Percentiles rank a stretch among this genome's conserved stretches.
These are phyloP conservation scores for Dovyalis caffra DNA, from an alignment of 345 rosid species.

Conservation along the genomic window DNA sequence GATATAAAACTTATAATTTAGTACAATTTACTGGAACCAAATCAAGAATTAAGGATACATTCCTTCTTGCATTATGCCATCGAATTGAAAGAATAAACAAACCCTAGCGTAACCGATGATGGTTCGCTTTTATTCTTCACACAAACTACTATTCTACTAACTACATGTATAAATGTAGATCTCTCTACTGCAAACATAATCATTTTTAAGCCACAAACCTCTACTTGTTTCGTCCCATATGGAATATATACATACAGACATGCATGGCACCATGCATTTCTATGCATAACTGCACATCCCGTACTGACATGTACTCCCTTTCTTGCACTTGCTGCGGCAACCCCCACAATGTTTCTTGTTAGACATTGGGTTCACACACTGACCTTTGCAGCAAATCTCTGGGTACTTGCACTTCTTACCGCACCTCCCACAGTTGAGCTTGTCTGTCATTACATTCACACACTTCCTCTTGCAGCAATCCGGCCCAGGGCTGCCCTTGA, in stretches of 20 bases:
- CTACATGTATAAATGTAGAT: not conserved
- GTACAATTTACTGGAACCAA: not conserved
- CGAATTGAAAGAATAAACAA: not conserved
- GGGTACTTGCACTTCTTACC: constrained; percentile 52
- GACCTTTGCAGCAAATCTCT: constrained; percentile 53
- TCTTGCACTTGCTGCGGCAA: constrained; percentile 57
- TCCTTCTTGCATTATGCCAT: not conserved
- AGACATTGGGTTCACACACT: constrained; percentile 56
- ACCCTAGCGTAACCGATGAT: not conserved
- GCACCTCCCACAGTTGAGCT: constrained; percentile 50
- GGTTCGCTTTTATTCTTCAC: constrained; percentile 7
- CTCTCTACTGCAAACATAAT: no score
- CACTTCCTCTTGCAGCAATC: constrained; percentile 60
- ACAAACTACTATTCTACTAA: not conserved
- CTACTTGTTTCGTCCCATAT: not conserved
- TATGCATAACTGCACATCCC: constrained; percentile 65
- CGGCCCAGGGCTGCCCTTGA: constrained; percentile 50
- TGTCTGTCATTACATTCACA: constrained; percentile 41
- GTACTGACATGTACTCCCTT: constrained; percentile 44
- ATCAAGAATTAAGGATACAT: not conserved
- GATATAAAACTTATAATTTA: not conserved
- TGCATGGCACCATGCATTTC: not conserved
- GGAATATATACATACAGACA: no score
- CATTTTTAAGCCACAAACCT: not conserved
- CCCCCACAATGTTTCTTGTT: constrained; percentile 54